Base-by-base conservation (phyloP, 441 rosid genomes). In the Erysimum pusillum region DNA sequence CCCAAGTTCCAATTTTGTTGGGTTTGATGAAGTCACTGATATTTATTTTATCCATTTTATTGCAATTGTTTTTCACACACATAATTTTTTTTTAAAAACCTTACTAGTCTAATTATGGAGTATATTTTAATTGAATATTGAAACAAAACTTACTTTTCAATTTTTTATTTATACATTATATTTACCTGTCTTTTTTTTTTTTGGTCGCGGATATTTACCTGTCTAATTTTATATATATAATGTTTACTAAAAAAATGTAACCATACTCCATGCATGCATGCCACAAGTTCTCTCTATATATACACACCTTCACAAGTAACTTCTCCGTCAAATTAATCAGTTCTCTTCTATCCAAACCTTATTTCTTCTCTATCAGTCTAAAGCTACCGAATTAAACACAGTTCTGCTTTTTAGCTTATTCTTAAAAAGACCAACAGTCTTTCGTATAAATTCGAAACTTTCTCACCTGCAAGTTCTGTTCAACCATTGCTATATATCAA, bases 1-100 rank as follows among this genome's bases (percentile, higher is more conserved):
- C 67, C 3, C 80, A 63, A 70, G 72, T 77, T 71, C 35, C 76
- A 39, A 77, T 39, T 57, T 48, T 71, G 73, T 71, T 49, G 62
- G 73, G 39, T 57, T 58, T 71, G 63, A 59, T 71, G 63, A 59
- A 64, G 63, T 17, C 58, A 76, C 17, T 36, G 38, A 51, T 58
- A 48, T 56, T 20, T 54, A 57, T 8, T 22, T 9, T 56, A 42
- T 54, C 18, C 46, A 31, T 64, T 53, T 52, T 52, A 39, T 72
- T 31, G 36, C 14, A 25, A 38, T 12, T 36, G 9, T 49, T 15
- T 20, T 20, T 14, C 59, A n/a, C 38, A 48, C 44, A 9, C 11
- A 9, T 15, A 4, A 17, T n/a, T n/a, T n/a, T n/a, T n/a, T n/a
- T n/a, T n/a, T n/a, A n/a, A n/a, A n/a, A n/a, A n/a, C n/a, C n/a